Conservation (phyloP, 2,329 filamentous ascomycete species). For the Pseudogymnoascus sp. region DNA sequence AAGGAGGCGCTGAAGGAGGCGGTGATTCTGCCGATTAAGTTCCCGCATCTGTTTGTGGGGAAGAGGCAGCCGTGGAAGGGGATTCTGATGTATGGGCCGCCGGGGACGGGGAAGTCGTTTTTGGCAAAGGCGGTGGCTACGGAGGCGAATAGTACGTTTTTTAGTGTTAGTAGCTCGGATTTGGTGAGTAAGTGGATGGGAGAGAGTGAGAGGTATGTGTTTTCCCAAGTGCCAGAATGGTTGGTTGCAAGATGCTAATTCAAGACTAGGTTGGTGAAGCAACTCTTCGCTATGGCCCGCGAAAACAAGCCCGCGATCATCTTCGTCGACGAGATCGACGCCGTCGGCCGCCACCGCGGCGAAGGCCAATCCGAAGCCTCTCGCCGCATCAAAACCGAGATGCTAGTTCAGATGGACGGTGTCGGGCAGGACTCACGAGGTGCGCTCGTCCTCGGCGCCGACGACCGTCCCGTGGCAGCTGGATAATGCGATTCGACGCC, state of each 20-base stretch:
- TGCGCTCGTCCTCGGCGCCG: slow-evolving; percentile 88
- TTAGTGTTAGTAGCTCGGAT: slow-evolving; percentile 96
- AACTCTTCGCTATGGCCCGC: slow-evolving; percentile 94
- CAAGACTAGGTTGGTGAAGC: slow-evolving; percentile 56
- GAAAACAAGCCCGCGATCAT: slow-evolving; percentile 98
- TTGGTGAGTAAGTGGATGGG: slow-evolving; percentile 99
- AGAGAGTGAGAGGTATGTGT: slow-evolving; percentile 81
- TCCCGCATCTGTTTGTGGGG: slow-evolving; percentile 90
- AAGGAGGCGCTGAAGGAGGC: slow-evolving; percentile 98
- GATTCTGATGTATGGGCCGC: slow-evolving; percentile 90
- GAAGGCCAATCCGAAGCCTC: slow-evolving; percentile 98
- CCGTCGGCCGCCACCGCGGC: slow-evolving; percentile 82
- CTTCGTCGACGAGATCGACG: slow-evolving; percentile 97
- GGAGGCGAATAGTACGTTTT: slow-evolving; percentile 98
- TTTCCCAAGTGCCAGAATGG: slow-evolving; percentile 12
- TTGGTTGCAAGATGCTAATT: too few species aligned
- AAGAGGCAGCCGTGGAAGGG: slow-evolving; percentile 98
- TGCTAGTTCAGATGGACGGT: slow-evolving; percentile 98
- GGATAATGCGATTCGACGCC: slow-evolving; percentile 87
- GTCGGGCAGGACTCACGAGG: slow-evolving; percentile 93
- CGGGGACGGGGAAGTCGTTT: slow-evolving; percentile 96
- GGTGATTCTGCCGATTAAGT: slow-evolving; percentile 95
- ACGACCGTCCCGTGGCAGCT: slow-evolving; percentile 99
- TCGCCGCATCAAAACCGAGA: slow-evolving; percentile 94
- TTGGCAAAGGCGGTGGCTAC: slow-evolving; percentile 96